A percentile compares a stretch with the other conserved stretches of the same genome.
These are phyloP conservation scores for Tylopilus sp. DNA, from an alignment of 768 basidiomycete species.

Conservation along the genomic window DNA sequence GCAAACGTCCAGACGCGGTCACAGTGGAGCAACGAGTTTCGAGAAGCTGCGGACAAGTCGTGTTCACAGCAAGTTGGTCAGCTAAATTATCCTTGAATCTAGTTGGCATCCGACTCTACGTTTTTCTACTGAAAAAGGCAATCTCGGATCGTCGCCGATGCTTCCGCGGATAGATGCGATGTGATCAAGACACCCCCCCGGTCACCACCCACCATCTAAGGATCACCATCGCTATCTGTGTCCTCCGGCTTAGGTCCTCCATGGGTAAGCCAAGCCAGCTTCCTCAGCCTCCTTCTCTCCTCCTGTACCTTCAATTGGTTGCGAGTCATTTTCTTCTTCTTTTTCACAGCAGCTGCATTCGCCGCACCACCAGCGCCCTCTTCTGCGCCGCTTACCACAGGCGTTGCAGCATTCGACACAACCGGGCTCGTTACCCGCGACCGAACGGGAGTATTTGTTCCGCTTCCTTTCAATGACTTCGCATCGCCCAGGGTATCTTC, in stretches of 20 bases:
- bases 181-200: slow-evolving; percentile 18
- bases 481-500: slow-evolving; percentile 79
- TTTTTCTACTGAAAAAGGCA: slow-evolving; percentile 24
- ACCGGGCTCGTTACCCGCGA: slow-evolving; percentile 70
- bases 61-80: neutral
- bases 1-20: slow-evolving; percentile 12
- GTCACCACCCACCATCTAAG: slow-evolving; percentile 17
- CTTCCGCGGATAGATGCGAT: slow-evolving; percentile 23
- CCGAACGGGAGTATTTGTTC: slow-evolving; percentile 63
- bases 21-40: slow-evolving; percentile 15
- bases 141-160: slow-evolving; percentile 31
- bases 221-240: slow-evolving; percentile 59
- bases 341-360: slow-evolving; percentile 45
- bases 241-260: slow-evolving; percentile 85
- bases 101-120: neutral
- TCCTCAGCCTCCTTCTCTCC: slow-evolving; percentile 76
- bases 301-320: slow-evolving; percentile 89
- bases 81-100: neutral
- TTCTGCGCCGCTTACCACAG: slow-evolving; percentile 76
- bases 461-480: slow-evolving; percentile 69
- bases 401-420: slow-evolving; percentile 69
- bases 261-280: slow-evolving; percentile 77
- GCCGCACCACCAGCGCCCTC: slow-evolving; percentile 39
- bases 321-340: slow-evolving; percentile 90
- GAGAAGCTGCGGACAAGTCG: slow-evolving; percentile 6